These are phyloP conservation scores for Porodaedalea pini DNA, from an alignment of 1,284 basidiomycete genomes.

Conservation along the genomic window DNA sequence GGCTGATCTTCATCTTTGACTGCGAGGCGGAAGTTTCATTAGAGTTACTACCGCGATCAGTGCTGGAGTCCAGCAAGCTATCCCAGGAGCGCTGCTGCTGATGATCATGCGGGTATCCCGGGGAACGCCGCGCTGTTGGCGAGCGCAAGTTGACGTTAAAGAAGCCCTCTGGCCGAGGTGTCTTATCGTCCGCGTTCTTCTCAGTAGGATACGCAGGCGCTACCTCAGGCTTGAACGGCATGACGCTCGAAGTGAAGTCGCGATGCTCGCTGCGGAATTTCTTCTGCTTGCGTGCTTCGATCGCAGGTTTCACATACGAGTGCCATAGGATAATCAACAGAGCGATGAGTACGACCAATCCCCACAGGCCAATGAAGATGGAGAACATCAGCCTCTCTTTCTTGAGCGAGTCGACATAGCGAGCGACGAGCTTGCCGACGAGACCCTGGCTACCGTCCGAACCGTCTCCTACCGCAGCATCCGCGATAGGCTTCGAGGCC, in stretches of 20 bases:
- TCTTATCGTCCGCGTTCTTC: conserved; percentile 29
- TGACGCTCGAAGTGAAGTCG: conserved; percentile 36
- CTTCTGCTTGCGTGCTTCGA: conserved; percentile 45
- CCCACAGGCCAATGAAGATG: conserved; percentile 80
- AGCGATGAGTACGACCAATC: conserved; percentile 71
- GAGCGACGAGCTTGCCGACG: conserved; percentile 67
- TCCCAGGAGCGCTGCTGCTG: conserved; percentile 47
- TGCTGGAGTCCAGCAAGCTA: conserved; percentile 39
- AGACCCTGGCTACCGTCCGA: conserved; percentile 56
- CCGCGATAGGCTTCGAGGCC: conserved; percentile 72
- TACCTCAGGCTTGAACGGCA: conserved; percentile 37
- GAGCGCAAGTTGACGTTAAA: conserved; percentile 39
- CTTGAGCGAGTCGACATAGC: conserved; percentile 70
- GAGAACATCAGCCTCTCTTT: conserved; percentile 82
- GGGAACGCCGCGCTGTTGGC: conserved; percentile 25
- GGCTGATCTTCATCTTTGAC: conserved; percentile 30
- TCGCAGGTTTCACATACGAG: conserved; percentile 47
- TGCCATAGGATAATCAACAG: conserved; percentile 64
- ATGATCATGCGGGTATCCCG: conserved; percentile 21
- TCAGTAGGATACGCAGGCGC: conserved; percentile 16
- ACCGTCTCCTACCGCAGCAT: conserved; percentile 69
- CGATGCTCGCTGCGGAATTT: conserved; percentile 53
- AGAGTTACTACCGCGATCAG: conserved; percentile 26
- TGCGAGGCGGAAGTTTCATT: background rate
- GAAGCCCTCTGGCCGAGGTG: conserved; percentile 34